Conservation (phyloP, 148 eudicot genomes). For the Arbutus unedo region DNA sequence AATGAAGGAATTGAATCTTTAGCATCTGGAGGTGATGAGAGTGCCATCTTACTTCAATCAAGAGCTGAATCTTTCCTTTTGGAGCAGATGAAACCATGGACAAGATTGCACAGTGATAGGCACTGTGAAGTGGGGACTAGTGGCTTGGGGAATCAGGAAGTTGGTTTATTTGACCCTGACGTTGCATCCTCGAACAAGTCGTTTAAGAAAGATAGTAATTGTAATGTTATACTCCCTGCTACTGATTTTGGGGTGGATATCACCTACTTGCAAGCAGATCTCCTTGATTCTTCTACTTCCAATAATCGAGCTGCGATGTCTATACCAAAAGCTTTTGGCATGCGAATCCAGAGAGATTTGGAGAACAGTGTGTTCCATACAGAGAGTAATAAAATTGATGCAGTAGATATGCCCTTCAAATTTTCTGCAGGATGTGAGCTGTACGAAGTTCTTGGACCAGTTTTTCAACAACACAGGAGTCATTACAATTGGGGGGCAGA, state of each 20-base stretch:
- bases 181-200: neutral
- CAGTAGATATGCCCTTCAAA: constrained; percentile 6
- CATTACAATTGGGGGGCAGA: constrained; percentile 40
- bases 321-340: neutral
- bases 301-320: neutral
- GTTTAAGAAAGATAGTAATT: neutral
- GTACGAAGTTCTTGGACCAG: constrained; percentile 72
- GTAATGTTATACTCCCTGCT: neutral
- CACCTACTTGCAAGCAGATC: constrained; percentile 5
- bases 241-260: neutral
- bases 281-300: neutral
- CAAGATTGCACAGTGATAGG: neutral
- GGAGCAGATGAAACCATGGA: neutral
- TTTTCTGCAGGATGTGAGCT: constrained; percentile 75
- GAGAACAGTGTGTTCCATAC: constrained; percentile 31
- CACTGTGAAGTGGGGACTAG: neutral
- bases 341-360: constrained; percentile 28
- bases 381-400: constrained; percentile 27
- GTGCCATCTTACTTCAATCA: constrained; percentile 31
- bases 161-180: neutral
- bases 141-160: neutral
- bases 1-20: constrained; percentile 27
- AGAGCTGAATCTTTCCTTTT: constrained; percentile 20
- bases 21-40: constrained; percentile 22
- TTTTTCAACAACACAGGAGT: constrained; percentile 40